Conservation (phyloP, 257 asterid species). For the Forsythia suspensa region DNA sequence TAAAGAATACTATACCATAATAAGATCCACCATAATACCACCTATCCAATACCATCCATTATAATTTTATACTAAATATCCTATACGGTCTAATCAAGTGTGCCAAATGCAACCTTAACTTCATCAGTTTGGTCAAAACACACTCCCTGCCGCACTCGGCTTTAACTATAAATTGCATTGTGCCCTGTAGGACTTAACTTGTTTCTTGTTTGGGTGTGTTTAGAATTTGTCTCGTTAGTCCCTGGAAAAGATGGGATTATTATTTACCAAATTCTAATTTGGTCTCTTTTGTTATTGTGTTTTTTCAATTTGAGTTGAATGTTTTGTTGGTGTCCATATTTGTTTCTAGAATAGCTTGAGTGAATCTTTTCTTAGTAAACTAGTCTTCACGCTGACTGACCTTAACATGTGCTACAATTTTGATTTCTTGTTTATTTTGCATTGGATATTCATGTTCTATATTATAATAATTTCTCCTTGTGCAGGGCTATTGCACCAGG, state of each 20-base stretch:
- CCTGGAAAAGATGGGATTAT: conserved; percentile 9
- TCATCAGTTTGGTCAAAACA: background rate
- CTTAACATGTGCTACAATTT: background rate
- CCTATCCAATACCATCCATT: too few relatives aligned
- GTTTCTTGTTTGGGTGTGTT: background rate
- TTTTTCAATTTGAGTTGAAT: background rate
- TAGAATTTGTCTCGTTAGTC: background rate
- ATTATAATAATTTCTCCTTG: conserved; percentile 11
- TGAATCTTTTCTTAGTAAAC: background rate
- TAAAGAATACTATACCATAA: too few relatives aligned
- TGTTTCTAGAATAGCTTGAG: conserved; percentile 3
- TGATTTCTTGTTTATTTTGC: background rate
- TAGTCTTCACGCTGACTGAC: background rate
- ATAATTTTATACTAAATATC: too few relatives aligned
- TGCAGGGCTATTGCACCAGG: conserved; percentile 73
- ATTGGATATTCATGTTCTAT: background rate
- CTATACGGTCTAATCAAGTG: too few relatives aligned
- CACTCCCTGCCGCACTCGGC: background rate
- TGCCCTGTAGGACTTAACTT: background rate
- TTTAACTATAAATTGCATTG: background rate
- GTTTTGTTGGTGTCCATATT: background rate
- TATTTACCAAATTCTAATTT: background rate
- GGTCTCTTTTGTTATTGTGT: background rate
- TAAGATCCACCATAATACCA: too few relatives aligned
- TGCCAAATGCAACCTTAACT: background rate